These are phyloP conservation scores for Mucor plumbeus DNA, from an alignment of 371 early-diverging fungal species.

Conservation along the genomic window DNA sequence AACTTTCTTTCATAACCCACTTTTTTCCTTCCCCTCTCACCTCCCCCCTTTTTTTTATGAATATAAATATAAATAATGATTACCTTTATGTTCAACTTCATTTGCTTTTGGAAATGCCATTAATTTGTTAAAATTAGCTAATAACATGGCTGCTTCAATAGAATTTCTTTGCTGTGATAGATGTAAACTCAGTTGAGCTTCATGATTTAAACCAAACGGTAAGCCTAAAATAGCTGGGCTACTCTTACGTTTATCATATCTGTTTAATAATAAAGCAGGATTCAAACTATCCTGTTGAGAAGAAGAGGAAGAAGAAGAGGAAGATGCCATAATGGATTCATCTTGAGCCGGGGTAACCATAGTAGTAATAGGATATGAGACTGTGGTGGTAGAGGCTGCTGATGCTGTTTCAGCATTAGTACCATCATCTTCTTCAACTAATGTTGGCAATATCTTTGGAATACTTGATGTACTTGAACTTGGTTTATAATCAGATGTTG, in stretches of 20 bases:
- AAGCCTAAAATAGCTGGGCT: constrained; percentile 55
- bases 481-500: constrained; percentile 19
- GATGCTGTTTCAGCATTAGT: not conserved
- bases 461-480: constrained; percentile 7
- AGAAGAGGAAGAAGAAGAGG: constrained; percentile 2
- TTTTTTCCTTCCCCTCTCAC: not conserved
- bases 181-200: constrained; percentile 43
- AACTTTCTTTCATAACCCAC: not conserved
- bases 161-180: constrained; percentile 54
- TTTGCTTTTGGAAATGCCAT: constrained; percentile 29
- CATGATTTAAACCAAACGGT: constrained; percentile 40
- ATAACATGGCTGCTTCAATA: constrained; percentile 57
- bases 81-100: constrained; percentile 31
- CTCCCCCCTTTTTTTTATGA: constrained; percentile 3
- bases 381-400: too few relatives aligned
- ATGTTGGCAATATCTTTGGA: constrained; percentile 29
- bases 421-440: constrained; percentile 24
- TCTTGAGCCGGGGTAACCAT: constrained; percentile 11
- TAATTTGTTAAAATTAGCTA: constrained; percentile 52
- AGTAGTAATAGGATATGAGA: not conserved
- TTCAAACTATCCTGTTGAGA: constrained; percentile 16
- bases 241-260: constrained; percentile 53
- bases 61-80: not conserved
- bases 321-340: not conserved
- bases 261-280: constrained; percentile 29